Evolutionary conservation across 257 asterid species (phyloP).

Genomic region (Solanum microdontum): DNA sequence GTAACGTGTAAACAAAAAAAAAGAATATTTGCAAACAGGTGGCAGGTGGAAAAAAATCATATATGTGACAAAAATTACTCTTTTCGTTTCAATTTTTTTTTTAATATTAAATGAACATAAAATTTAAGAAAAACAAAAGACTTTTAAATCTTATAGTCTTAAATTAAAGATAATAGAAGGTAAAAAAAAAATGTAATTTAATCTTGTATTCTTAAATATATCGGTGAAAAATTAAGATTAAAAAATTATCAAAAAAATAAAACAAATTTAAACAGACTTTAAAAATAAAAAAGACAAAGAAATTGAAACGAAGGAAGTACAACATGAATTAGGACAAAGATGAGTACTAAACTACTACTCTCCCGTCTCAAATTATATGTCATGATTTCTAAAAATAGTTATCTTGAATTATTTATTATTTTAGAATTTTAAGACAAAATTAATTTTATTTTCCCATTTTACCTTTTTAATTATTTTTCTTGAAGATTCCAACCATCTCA

Average conservation of each 20-base stretch:
- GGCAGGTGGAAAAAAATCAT: not conserved
- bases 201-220: not conserved
- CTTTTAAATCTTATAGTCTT: no score
- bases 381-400: no score
- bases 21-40: not conserved
- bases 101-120: no score
- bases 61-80: not conserved
- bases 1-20: not conserved
- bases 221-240: not conserved
- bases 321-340: not conserved
- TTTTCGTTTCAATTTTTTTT: not conserved
- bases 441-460: no score
- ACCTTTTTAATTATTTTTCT: not conserved
- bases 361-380: not conserved
- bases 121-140: no score
- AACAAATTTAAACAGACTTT: not conserved
- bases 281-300: not conserved
- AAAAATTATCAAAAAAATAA: not conserved
- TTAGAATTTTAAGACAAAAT: no score
- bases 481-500: not conserved
- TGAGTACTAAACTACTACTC: not conserved
- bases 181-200: not conserved
- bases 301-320: not conserved
- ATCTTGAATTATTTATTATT: no score
- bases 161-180: not conserved